Conservation (phyloP, 2,329 filamentous ascomycete genomes). For the Thelonectria olida region DNA sequence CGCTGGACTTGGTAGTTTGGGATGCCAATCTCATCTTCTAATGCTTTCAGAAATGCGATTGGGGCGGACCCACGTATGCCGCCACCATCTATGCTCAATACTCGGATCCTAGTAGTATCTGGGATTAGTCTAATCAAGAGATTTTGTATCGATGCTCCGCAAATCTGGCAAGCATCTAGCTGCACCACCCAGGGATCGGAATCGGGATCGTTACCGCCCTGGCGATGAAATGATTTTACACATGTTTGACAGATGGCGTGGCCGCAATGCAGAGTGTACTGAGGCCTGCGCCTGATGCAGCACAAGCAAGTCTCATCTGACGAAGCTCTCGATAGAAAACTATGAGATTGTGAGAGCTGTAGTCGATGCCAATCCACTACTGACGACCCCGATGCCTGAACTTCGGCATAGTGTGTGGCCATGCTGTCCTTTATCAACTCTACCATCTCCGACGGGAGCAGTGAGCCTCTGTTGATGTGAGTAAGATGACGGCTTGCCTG, state of each 20-base stretch:
- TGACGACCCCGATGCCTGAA: conserved; percentile 11
- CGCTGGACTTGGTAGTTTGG: conserved; percentile 24
- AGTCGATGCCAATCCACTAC: conserved; percentile 17
- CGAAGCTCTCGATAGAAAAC: background rate
- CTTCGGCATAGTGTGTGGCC: conserved; percentile 23
- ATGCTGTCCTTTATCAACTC: conserved; percentile 20
- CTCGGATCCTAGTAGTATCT: conserved; percentile 21
- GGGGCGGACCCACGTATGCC: conserved; percentile 23
- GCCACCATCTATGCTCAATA: conserved; percentile 29
- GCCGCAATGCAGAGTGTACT: conserved; percentile 23
- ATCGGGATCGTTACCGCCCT: background rate
- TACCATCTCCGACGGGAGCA: conserved; percentile 15
- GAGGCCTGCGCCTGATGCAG: conserved; percentile 24
- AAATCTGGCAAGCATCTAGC: conserved; percentile 22
- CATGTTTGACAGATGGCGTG: conserved; percentile 27
- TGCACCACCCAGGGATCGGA: conserved; percentile 6
- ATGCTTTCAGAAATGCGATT: conserved; percentile 24
- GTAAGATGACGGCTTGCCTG: conserved; percentile 6
- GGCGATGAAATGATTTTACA: conserved; percentile 16
- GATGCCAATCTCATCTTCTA: conserved; percentile 24
- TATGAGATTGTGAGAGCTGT: conserved; percentile 2
- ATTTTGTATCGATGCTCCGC: background rate
- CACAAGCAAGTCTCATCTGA: conserved; percentile 26
- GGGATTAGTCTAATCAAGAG: conserved; percentile 18
- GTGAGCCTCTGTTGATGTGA: background rate